A percentile compares a stretch with the other conserved stretches of the same genome.
phyloP scores from a whole-genome alignment of 2,329 filamentous ascomycete genomes.

The Chaetomium sp. region DNA sequence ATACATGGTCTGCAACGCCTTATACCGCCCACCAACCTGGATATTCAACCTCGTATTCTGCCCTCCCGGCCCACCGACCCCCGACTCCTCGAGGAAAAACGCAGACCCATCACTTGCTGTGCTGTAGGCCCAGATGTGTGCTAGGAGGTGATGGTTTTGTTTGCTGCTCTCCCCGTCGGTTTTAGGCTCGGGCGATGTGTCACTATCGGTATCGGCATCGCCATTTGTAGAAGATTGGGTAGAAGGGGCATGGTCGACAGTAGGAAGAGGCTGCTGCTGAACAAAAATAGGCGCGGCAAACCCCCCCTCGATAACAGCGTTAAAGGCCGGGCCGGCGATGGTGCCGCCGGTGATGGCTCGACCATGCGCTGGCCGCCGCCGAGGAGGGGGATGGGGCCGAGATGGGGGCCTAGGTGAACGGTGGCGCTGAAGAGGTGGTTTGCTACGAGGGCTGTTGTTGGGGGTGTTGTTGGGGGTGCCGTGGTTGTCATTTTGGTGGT shows the following conservation, averaged over 20 bases:
- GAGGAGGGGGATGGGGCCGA: background rate
- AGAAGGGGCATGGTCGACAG: too few species aligned
- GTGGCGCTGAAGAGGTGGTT: background rate
- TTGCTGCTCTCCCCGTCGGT: too few species aligned
- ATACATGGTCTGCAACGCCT: background rate
- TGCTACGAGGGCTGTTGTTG: background rate
- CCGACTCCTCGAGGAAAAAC: background rate
- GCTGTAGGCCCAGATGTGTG: background rate
- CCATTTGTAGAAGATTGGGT: too few species aligned
- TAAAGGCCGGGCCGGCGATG: background rate
- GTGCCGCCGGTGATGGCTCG: background rate
- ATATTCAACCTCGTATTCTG: background rate
- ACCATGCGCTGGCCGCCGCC: background rate
- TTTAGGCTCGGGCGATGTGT: too few species aligned
- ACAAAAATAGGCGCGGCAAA: background rate
- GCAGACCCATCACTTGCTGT: background rate
- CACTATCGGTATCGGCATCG: too few species aligned
- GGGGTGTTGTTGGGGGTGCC: background rate
- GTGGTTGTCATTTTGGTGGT: too few species aligned
- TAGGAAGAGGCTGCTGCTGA: background rate
- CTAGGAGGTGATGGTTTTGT: background rate
- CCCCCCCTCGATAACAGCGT: background rate
- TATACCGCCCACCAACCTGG: background rate
- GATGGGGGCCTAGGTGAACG: background rate
- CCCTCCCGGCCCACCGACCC: background rate